These are phyloP conservation scores for Tephrocybe sp. DNA, from an alignment of 768 basidiomycete genomes.

Conservation along the genomic window DNA sequence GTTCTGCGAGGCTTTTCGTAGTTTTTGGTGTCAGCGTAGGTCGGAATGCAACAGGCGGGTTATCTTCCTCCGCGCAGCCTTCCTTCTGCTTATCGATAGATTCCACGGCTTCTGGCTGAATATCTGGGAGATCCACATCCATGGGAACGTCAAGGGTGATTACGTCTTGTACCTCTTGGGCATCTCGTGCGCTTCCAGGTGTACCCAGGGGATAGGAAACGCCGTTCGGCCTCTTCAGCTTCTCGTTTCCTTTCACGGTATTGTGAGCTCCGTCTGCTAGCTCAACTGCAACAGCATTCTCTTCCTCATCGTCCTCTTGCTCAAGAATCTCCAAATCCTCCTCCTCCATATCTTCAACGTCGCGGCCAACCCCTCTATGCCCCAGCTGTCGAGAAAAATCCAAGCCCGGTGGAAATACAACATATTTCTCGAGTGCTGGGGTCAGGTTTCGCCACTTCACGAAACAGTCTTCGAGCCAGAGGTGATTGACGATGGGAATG, in stretches of 20 bases:
- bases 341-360: conserved; percentile 24
- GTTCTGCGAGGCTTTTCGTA: conserved; percentile 15
- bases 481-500: conserved; percentile 86
- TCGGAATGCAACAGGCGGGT: background rate
- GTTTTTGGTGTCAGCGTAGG: conserved; percentile 12
- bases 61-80: background rate
- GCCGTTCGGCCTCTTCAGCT: conserved; percentile 9
- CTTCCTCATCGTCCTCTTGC: conserved; percentile 20
- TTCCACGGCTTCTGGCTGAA: conserved; percentile 1
- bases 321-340: conserved; percentile 25
- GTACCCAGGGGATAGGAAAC: conserved; percentile 22
- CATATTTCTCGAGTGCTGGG: conserved; percentile 65
- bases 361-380: conserved; percentile 37
- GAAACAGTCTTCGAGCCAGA: conserved; percentile 92
- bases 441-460: conserved; percentile 73
- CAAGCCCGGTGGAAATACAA: conserved; percentile 63
- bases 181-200: conserved; percentile 27
- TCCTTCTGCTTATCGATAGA: conserved; percentile 1
- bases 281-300: conserved; percentile 16
- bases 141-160: conserved; percentile 13
- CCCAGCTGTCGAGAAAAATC: conserved; percentile 57
- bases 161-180: conserved; percentile 27
- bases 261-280: conserved; percentile 5
- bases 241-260: background rate
- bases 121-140: conserved; percentile 2